Evolutionary conservation across 1,284 basidiomycete species (phyloP).

Genomic region (Trametes polyzona): DNA sequence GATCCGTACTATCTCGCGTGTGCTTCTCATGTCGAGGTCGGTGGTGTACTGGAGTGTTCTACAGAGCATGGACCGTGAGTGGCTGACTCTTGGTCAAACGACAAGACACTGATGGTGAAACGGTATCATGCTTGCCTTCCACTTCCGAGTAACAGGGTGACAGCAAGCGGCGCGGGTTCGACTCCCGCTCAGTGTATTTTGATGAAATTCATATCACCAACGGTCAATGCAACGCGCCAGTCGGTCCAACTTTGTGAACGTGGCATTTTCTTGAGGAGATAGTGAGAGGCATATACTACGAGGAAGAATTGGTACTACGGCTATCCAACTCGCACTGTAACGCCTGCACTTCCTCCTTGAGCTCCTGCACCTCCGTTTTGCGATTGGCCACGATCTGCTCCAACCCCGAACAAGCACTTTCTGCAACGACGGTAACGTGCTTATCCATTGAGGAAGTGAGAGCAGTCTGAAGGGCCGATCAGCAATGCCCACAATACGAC

Average conservation of each 20-base stretch:
- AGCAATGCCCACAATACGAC: background rate
- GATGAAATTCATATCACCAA: background rate
- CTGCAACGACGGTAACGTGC: constrained; percentile 41
- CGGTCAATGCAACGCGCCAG: background rate
- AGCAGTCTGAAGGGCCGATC: constrained; percentile 41
- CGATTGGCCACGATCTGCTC: constrained; percentile 44
- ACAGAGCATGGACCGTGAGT: too few species aligned
- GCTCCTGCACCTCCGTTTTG: constrained; percentile 47
- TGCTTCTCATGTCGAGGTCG: background rate
- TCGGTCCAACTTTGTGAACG: too few species aligned
- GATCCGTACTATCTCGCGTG: background rate
- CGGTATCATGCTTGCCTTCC: constrained; percentile 32
- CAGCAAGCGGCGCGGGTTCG: constrained; percentile 30
- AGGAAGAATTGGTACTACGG: background rate
- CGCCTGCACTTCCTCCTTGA: constrained; percentile 45
- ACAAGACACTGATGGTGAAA: constrained; percentile 29
- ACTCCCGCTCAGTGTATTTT: constrained; percentile 30
- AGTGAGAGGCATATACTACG: background rate
- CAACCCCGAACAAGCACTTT: constrained; percentile 43
- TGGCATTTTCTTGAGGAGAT: background rate
- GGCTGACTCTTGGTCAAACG: too few species aligned
- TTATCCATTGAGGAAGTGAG: constrained; percentile 52
- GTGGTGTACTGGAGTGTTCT: too few species aligned
- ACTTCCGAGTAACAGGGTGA: background rate
- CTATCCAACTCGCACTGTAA: constrained; percentile 8